These are phyloP conservation scores for Calonectria honghensis DNA, from an alignment of 2,329 filamentous ascomycete species.

Conservation along the genomic window DNA sequence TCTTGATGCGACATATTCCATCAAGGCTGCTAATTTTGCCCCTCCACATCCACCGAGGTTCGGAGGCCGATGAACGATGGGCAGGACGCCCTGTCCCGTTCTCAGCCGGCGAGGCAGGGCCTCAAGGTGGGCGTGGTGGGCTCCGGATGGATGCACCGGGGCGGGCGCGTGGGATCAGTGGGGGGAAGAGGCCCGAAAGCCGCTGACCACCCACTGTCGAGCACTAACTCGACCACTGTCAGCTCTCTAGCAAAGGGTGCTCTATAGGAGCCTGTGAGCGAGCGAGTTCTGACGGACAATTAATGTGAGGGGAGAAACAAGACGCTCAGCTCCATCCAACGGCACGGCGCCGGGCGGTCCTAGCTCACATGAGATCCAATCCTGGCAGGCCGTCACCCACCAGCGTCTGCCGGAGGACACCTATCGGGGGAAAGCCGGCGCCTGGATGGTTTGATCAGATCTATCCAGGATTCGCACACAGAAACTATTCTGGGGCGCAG, in stretches of 20 bases:
- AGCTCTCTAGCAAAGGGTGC: constrained; percentile 23
- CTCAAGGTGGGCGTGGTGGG: constrained; percentile 37
- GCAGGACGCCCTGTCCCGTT: constrained; percentile 45
- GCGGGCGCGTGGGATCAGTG: constrained; percentile 48
- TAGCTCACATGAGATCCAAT: constrained; percentile 27
- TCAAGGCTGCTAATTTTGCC: constrained; percentile 17
- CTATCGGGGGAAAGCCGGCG: constrained; percentile 27
- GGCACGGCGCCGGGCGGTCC: constrained; percentile 15
- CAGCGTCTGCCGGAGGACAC: constrained; percentile 6
- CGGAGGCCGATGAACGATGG: constrained; percentile 45
- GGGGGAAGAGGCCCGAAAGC: constrained; percentile 46
- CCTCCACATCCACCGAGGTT: constrained; percentile 48
- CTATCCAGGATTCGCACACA: constrained; percentile 23
- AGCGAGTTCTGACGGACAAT: constrained; percentile 11
- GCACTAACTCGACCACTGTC: constrained; percentile 29
- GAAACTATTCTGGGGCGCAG: constrained; percentile 11
- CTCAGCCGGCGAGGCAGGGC: constrained; percentile 47
- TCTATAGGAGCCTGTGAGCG: not conserved
- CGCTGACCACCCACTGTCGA: constrained; percentile 50
- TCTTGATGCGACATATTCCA: constrained; percentile 36
- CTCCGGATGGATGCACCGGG: constrained; percentile 45
- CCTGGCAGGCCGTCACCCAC: not conserved
- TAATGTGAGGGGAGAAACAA: not conserved
- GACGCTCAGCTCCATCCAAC: not conserved
- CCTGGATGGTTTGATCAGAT: constrained; percentile 28